Percentiles rank a stretch among this genome's conserved stretches.
phyloP scores from a whole-genome alignment of 108 stramenopile species.

The Fragilariopsis cylindrus region DNA sequence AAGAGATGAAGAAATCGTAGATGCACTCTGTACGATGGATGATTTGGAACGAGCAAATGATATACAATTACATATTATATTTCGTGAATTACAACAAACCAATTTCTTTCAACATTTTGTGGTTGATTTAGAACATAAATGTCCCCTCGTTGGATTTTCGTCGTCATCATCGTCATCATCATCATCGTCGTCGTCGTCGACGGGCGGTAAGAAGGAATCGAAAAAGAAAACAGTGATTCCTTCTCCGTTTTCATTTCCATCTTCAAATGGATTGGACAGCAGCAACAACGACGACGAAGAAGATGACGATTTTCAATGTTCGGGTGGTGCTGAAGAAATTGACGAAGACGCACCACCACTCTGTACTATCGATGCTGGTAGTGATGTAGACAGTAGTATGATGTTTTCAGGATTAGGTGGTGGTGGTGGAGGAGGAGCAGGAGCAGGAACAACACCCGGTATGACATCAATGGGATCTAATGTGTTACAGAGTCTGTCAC shows the following conservation, averaged over 20 bases:
- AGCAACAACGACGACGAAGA: constrained; percentile 40
- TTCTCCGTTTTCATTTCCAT: neutral
- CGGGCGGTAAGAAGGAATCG: neutral
- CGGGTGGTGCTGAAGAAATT: constrained; percentile 52
- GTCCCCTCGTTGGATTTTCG: constrained; percentile 24
- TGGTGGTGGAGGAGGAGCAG: constrained; percentile 12
- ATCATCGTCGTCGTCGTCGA: neutral
- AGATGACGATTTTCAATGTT: constrained; percentile 78
- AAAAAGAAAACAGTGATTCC: neutral
- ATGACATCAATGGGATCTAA: constrained; percentile 21
- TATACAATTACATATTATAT: constrained; percentile 75
- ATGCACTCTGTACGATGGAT: constrained; percentile 79
- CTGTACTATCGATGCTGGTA: constrained; percentile 59
- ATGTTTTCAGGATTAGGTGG: neutral
- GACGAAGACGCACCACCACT: constrained; percentile 81
- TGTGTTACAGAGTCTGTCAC: constrained; percentile 28
- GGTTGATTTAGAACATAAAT: constrained; percentile 77
- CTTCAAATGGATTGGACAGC: neutral
- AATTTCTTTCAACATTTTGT: constrained; percentile 80
- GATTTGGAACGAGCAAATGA: constrained; percentile 89
- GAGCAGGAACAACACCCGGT: neutral
- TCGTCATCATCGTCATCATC: neutral
- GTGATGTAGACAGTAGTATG: constrained; percentile 2
- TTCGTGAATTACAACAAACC: constrained; percentile 72
- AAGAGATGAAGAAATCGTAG: constrained; percentile 63